Evolutionary conservation across 768 basidiomycete genomes (phyloP).

Genomic region (Sarcodon aspratus): DNA sequence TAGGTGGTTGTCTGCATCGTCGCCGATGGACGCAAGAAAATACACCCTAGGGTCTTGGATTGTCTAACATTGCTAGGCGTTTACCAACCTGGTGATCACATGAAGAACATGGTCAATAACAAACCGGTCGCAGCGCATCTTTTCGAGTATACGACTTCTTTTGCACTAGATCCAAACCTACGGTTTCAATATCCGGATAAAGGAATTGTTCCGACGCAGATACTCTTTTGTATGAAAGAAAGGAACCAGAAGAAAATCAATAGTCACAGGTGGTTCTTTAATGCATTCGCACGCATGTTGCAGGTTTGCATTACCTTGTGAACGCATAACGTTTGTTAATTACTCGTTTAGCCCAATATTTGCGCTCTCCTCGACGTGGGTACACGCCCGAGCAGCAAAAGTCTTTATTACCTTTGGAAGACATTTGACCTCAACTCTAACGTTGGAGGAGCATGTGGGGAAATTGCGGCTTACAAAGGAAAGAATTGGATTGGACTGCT

Average conservation of each 20-base stretch:
- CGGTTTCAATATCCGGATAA: slow-evolving; percentile 87
- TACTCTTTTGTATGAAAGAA: slow-evolving; percentile 85
- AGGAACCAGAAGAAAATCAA: slow-evolving; percentile 97
- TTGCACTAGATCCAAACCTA: slow-evolving; percentile 66
- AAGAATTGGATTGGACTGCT: slow-evolving; percentile 66
- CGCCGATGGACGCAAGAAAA: slow-evolving; percentile 74
- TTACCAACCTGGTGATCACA: slow-evolving; percentile 63
- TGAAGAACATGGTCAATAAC: slow-evolving; percentile 57
- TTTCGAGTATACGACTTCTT: slow-evolving; percentile 83
- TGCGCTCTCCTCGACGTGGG: slow-evolving; percentile 92
- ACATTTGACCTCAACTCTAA: slow-evolving; percentile 86
- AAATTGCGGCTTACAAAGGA: slow-evolving; percentile 89
- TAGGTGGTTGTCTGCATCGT: slow-evolving; percentile 90
- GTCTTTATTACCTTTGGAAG: slow-evolving; percentile 94
- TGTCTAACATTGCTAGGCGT: slow-evolving; percentile 89
- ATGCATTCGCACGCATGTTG: slow-evolving; percentile 76
- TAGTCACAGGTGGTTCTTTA: slow-evolving; percentile 96
- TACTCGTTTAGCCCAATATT: slow-evolving; percentile 60
- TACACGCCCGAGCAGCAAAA: slow-evolving; percentile 79
- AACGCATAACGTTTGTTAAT: background rate
- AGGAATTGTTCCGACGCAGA: slow-evolving; percentile 91
- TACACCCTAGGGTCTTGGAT: slow-evolving; percentile 78
- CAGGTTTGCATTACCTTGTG: slow-evolving; percentile 36
- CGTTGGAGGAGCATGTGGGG: slow-evolving; percentile 95
- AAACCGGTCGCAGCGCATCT: slow-evolving; percentile 64